Evolutionary conservation across 1,139 yeast species (phyloP), one percentile per base, ranked within the genome.

Genomic region (Scheffersomyces lignicola): DNA sequence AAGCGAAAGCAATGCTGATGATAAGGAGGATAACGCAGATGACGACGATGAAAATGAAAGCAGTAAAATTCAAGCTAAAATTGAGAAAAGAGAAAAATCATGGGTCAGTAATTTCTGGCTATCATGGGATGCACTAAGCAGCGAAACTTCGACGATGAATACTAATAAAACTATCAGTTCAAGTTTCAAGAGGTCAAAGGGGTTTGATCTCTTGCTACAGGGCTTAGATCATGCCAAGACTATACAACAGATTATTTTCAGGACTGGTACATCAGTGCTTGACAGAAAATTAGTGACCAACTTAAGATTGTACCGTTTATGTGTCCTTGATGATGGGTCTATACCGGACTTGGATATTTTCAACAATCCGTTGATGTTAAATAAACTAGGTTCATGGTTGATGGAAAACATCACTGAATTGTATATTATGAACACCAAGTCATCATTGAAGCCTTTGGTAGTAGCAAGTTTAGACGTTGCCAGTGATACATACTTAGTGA

Each of bases 101-200:
- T 92, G 96, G 95, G 80, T 90, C 3, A 75, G 78, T 35, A 89
- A 90, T 54, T 94, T 94, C 56, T 92, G 98, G 97, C 73, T 80
- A 21, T 86, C 96, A 10, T 94, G 96, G 94, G 98, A 92, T 61
- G 88, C 97, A 1, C 66, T 90, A 33, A 66, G 57, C 40, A 81
- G 80, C 55, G 36, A 39, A 15, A 40, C 45, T 14, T 29, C 54
- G 7, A 38, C 42, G 11, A 33, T 36, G 3, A 37, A 38, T 10
- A 41, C 45, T 5, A 42, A 50, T 7, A 41, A 47, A 4, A 40
- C 44, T 10, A 25, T 42, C 7, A 45, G 42, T 21, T 36, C 51
- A 8, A 45, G 48, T 14, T 47, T 58, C 27, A 62, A 58, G 25
- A 66, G 63, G 37, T 55, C 68, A 16, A 69, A 61, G 39, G 78